phyloP scores from a whole-genome alignment of 352 stramenopile genomes.

The Globisporangium takayamanum region DNA sequence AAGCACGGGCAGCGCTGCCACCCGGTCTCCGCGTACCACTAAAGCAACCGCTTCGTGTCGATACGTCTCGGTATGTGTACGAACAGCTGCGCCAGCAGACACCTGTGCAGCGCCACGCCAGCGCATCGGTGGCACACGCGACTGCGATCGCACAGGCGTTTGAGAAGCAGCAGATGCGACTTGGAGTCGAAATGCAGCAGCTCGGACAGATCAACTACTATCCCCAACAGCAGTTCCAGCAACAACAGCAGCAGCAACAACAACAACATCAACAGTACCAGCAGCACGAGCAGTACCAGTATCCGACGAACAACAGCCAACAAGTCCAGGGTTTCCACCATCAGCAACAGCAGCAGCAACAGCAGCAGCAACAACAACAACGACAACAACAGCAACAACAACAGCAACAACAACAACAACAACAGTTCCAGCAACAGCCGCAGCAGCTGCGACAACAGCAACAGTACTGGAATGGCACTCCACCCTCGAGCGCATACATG shows the following conservation, averaged over 20 bases:
- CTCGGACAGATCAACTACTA: not conserved
- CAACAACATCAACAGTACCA: too few species aligned
- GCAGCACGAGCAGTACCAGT: too few species aligned
- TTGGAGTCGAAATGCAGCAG: not conserved
- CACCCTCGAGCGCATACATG: not conserved
- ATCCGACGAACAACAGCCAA: too few species aligned
- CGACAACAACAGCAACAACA: constrained; percentile 1
- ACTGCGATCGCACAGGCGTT: not conserved
- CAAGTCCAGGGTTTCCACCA: too few species aligned
- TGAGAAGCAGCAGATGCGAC: constrained; percentile 1
- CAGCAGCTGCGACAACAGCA: constrained; percentile 1
- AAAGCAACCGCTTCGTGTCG: constrained; percentile 1
- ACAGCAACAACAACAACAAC: constrained; percentile 16
- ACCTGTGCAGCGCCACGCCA: not conserved
- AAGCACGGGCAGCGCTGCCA: not conserved
- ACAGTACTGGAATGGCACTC: constrained; percentile 9
- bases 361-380: not conserved
- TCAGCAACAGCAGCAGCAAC: not conserved
- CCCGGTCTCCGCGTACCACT: not conserved
- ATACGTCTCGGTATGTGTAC: constrained; percentile 4
- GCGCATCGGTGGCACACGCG: not conserved
- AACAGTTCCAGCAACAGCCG: constrained; percentile 11
- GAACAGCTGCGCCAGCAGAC: constrained; percentile 7
- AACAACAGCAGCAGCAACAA: constrained; percentile 15
- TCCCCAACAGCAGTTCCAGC: constrained; percentile 18